Base-by-base conservation (phyloP, 257 asterid species). In the Solanum boliviense region DNA sequence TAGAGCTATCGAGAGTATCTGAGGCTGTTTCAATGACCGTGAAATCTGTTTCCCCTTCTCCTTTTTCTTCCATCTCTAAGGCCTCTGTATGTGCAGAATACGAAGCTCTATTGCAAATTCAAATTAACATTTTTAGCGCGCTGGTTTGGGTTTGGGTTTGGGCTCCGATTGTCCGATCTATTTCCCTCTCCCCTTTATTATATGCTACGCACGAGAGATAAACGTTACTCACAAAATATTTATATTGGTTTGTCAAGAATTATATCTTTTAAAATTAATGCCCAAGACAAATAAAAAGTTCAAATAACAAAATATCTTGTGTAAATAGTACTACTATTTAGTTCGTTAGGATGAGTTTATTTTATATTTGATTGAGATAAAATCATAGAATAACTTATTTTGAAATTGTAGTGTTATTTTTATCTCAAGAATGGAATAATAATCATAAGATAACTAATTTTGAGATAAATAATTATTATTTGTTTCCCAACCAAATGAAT, bases 1-100 rank as follows among this genome's bases (percentile, higher is more conserved):
- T 90, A 92, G 98, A 92, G 91, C 88, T 84, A 62, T 92, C 93
- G 35, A 97, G 75, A 44, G 94, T 89, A 15, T 90, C 94, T 39
- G 95, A 90, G 81, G 91, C 18, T 34, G 95, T 88, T 39, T 91
- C 92, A 87, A 97, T 89, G 83, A 87, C 89, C 4, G 90, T 89
- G 89, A 88, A 89, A 87, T 92, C 95, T 89, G 87, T 84, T 87
- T 94, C 96, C 56, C 94, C 92, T 79, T 92, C 94, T 76, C 73
- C 92, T 88, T 91, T 91, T 87, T 92, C 93, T 90, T 92, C 95
- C 41, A 89, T 74, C 31, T 27, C 46, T 73, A 5, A 72, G n/a
- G 36, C 13, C 44, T 70, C 76, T 70, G n/a, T 13, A 29, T 70
- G 75, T 16, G 78, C 46, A 73, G 44, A 73, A 73, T 34, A 8